These are phyloP conservation scores for Nidularia pulvinata DNA, from an alignment of 768 basidiomycete species.

Conservation along the genomic window DNA sequence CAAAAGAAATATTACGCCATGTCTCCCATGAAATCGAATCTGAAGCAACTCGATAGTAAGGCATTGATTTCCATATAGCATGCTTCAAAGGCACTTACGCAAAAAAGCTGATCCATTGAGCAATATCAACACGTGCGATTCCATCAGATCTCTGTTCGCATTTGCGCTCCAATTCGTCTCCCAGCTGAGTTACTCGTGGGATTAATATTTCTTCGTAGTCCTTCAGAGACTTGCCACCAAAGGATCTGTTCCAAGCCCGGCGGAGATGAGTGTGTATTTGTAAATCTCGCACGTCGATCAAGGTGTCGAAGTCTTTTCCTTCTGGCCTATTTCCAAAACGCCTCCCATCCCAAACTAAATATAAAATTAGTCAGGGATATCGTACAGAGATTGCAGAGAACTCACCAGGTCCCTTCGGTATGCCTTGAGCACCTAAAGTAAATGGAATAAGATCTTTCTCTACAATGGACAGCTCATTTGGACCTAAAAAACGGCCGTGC, in stretches of 20 bases:
- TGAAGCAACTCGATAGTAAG: background rate
- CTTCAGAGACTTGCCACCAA: slow-evolving; percentile 27
- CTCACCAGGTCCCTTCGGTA: slow-evolving; percentile 39
- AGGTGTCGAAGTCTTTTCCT: slow-evolving; percentile 14
- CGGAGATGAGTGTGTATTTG: slow-evolving; percentile 30
- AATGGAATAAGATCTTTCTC: slow-evolving; percentile 26
- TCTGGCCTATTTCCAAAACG: slow-evolving; percentile 15
- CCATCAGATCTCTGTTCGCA: slow-evolving; percentile 6
- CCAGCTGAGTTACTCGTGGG: slow-evolving; percentile 19
- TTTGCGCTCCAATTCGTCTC: slow-evolving; percentile 8
- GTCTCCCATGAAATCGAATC: slow-evolving; percentile 42
- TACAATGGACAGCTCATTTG: slow-evolving; percentile 42
- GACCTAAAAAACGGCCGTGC: slow-evolving; percentile 32
- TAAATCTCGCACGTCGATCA: slow-evolving; percentile 28
- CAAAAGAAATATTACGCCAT: slow-evolving; percentile 27
- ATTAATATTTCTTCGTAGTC: slow-evolving; percentile 16
- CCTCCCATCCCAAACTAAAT: slow-evolving; percentile 29
- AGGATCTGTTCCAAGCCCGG: slow-evolving; percentile 34
- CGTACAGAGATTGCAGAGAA: background rate
- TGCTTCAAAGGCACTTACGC: slow-evolving; percentile 22
- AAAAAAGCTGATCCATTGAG: slow-evolving; percentile 35
- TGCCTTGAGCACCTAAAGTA: slow-evolving; percentile 31
- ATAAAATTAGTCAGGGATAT: background rate
- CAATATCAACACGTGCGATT: slow-evolving; percentile 21
- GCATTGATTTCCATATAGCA: too few species aligned